These are phyloP conservation scores for Trichoderma brevicompactum DNA, from an alignment of 2,329 filamentous ascomycete genomes.

Conservation along the genomic window DNA sequence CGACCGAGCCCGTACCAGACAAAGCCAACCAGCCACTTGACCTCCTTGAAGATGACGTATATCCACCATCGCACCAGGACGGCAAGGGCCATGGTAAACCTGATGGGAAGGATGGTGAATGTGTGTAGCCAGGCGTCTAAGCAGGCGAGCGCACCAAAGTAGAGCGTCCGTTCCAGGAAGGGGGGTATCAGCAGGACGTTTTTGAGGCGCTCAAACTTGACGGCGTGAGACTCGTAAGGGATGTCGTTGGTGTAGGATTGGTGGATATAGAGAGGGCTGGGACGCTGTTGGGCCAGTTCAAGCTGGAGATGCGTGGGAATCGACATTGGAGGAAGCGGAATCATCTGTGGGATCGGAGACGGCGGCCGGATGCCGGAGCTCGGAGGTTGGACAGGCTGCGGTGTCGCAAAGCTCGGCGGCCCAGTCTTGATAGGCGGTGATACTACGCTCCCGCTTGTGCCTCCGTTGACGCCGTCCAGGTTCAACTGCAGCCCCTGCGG, in stretches of 20 bases:
- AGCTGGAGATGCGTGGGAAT: constrained; percentile 68
- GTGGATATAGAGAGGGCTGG: constrained; percentile 69
- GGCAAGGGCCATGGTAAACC: constrained; percentile 79
- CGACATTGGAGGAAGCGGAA: constrained; percentile 69
- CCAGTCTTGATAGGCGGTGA: constrained; percentile 36
- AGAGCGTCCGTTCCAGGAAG: constrained; percentile 80
- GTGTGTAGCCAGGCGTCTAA: constrained; percentile 96
- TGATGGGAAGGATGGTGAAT: constrained; percentile 90
- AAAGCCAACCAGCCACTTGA: constrained; percentile 71
- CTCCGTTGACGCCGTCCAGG: constrained; percentile 35
- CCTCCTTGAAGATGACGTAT: constrained; percentile 72
- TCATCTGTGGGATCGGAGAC: constrained; percentile 57
- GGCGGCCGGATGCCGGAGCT: constrained; percentile 43
- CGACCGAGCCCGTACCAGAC: constrained; percentile 80
- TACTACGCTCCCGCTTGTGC: constrained; percentile 19
- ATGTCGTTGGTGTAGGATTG: constrained; percentile 59
- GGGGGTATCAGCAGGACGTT: constrained; percentile 85
- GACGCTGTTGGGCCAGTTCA: constrained; percentile 64
- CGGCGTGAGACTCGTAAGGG: constrained; percentile 88
- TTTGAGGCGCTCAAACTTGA: constrained; percentile 88
- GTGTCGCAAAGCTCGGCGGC: constrained; percentile 34
- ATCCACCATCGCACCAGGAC: constrained; percentile 81
- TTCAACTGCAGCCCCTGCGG: constrained; percentile 54
- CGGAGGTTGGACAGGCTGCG: constrained; percentile 22
- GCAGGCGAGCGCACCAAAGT: constrained; percentile 88